A percentile compares a stretch with the other conserved stretches of the same genome.
phyloP scores from a whole-genome alignment of 1,139 yeast genomes.

The Suhomyces bolitotheri region DNA sequence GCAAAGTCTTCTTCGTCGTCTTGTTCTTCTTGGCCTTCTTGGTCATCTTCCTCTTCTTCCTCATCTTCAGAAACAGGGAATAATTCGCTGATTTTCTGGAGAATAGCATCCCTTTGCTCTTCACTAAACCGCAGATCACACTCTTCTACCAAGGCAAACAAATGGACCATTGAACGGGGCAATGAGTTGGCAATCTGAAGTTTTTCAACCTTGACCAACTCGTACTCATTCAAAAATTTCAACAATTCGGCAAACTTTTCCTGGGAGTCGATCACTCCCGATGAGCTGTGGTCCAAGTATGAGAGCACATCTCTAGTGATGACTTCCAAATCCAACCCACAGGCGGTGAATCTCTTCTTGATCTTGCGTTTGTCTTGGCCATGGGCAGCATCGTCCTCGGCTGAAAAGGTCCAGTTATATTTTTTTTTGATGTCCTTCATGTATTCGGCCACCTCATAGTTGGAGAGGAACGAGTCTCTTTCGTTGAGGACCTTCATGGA shows the following conservation, averaged over 20 bases:
- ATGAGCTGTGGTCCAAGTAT: conserved; percentile 49
- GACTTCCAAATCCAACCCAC: conserved; percentile 57
- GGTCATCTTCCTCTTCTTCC: conserved; percentile 36
- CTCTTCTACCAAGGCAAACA: conserved; percentile 83
- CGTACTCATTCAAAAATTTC: conserved; percentile 50
- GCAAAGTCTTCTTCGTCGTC: conserved; percentile 18
- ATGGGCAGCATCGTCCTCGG: conserved; percentile 35
- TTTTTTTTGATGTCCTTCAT: conserved; percentile 51
- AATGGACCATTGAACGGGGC: conserved; percentile 76
- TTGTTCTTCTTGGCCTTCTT: conserved; percentile 19
- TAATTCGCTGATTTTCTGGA: conserved; percentile 49
- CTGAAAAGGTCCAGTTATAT: conserved; percentile 47
- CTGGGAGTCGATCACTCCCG: conserved; percentile 40
- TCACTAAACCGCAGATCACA: conserved; percentile 80
- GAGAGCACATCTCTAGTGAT: conserved; percentile 63
- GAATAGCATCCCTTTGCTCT: conserved; percentile 56
- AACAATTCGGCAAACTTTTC: conserved; percentile 57
- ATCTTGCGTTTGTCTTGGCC: conserved; percentile 27
- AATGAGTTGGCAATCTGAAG: conserved; percentile 79
- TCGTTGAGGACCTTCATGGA: conserved; percentile 43
- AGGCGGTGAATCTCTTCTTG: conserved; percentile 45
- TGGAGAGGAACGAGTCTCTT: conserved; percentile 67
- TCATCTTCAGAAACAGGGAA: conserved; percentile 48
- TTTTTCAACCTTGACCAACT: conserved; percentile 78
- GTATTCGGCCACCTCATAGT: conserved; percentile 69